These are phyloP conservation scores for Russula earlei DNA, from an alignment of 768 basidiomycete genomes.

Conservation along the genomic window DNA sequence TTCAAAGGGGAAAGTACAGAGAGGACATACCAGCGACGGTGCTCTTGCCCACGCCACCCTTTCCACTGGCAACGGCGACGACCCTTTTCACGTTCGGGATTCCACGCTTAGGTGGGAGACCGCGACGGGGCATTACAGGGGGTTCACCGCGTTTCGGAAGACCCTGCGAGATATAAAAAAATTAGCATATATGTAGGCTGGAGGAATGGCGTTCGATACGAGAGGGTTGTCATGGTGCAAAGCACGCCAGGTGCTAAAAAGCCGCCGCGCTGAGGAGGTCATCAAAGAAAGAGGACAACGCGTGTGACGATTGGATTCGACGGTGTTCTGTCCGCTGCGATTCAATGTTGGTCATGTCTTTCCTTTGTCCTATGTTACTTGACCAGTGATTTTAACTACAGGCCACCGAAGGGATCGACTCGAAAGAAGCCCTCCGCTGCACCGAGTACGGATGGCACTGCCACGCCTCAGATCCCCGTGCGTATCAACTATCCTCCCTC, in stretches of 20 bases:
- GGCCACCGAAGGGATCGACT: slow-evolving; percentile 28
- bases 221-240: slow-evolving; percentile 47
- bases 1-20: neutral
- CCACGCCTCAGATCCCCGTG: slow-evolving; percentile 27
- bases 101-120: slow-evolving; percentile 47
- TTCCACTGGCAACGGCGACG: slow-evolving; percentile 82
- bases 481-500: neutral
- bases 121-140: slow-evolving; percentile 34
- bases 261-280: neutral
- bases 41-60: slow-evolving; percentile 94
- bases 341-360: neutral
- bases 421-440: slow-evolving; percentile 25
- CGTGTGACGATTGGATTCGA: too few species aligned
- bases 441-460: slow-evolving; percentile 25
- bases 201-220: slow-evolving; percentile 27
- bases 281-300: neutral
- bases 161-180: slow-evolving; percentile 22
- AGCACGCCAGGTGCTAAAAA: slow-evolving; percentile 10
- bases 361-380: neutral
- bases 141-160: slow-evolving; percentile 22
- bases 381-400: slow-evolving; percentile 3
- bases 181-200: slow-evolving; percentile 1
- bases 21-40: slow-evolving; percentile 68
- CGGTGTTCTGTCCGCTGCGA: neutral
- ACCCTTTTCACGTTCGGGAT: slow-evolving; percentile 73